A percentile compares a stretch with the other conserved stretches of the same genome.
phyloP scores from a whole-genome alignment of 176 grass and related monocot species.

The Thinopyrum elongatum region DNA sequence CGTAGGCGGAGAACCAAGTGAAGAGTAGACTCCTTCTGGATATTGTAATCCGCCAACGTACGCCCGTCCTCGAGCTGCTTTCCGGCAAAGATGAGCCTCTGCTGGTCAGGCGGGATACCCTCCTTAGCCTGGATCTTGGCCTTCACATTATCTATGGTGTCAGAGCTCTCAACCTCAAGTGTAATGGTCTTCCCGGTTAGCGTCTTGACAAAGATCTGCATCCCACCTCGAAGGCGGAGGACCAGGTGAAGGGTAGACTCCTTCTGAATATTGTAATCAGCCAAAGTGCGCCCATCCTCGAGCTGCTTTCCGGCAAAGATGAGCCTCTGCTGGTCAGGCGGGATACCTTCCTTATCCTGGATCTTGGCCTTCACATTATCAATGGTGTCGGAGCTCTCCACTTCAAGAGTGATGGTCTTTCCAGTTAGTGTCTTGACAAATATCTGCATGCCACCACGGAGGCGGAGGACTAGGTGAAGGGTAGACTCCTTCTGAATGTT shows the following conservation, averaged over 20 bases:
- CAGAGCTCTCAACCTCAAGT: constrained; percentile 24
- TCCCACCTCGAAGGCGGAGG: constrained; percentile 4
- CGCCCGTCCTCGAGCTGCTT: constrained; percentile 13
- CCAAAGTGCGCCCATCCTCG: constrained; percentile 24
- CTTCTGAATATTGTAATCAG: constrained; percentile 34
- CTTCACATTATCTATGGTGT: constrained; percentile 35
- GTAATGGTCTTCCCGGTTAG: constrained; percentile 35
- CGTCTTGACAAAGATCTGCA: constrained; percentile 35
- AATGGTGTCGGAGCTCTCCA: constrained; percentile 39
- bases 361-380: constrained; percentile 36
- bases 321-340: constrained; percentile 19
- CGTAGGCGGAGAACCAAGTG: constrained; percentile 17
- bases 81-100: constrained; percentile 35
- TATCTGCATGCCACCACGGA: constrained; percentile 32
- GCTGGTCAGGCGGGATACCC: constrained; percentile 24
- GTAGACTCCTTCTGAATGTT: constrained; percentile 71
- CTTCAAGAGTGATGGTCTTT: constrained; percentile 28
- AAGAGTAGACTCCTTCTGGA: constrained; percentile 40
- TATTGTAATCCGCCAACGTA: constrained; percentile 29
- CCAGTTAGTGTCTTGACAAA: constrained; percentile 38
- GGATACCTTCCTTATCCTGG: constrained; percentile 37
- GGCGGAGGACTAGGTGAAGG: constrained; percentile 26
- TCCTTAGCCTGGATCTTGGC: constrained; percentile 29
- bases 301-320: constrained; percentile 33
- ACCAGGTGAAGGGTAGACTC: constrained; percentile 26